Percentiles rank a stretch among this genome's conserved stretches.
Evolutionary conservation across 2,329 filamentous ascomycete species (phyloP).

Genomic region (Aspergillus flavus): DNA sequence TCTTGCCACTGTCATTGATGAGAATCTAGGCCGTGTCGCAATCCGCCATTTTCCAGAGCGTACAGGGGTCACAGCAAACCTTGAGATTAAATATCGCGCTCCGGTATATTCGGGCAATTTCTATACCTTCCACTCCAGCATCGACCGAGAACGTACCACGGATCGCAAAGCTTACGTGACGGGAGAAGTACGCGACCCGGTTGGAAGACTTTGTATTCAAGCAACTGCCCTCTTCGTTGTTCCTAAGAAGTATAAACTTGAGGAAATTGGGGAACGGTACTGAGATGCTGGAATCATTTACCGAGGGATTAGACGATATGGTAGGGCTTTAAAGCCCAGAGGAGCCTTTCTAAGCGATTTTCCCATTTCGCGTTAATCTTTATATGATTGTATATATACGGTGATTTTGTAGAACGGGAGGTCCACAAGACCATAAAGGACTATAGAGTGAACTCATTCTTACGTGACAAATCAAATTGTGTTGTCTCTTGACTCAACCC

Average conservation of each 20-base stretch:
- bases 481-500: no score
- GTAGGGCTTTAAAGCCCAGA: no score
- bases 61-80: conserved; percentile 59
- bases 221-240: conserved; percentile 63
- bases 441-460: no score
- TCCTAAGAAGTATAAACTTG: conserved; percentile 52
- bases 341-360: no score
- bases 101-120: conserved; percentile 63
- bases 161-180: conserved; percentile 42
- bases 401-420: no score
- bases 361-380: no score
- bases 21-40: conserved; percentile 67
- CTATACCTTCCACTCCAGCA: conserved; percentile 60
- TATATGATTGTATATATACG: no score
- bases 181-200: conserved; percentile 38
- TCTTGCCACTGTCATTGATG: conserved; percentile 69
- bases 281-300: conserved; percentile 23
- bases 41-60: conserved; percentile 51
- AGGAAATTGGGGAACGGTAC: conserved; percentile 43
- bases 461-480: no score
- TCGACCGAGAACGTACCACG: conserved; percentile 43
- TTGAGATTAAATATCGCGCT: conserved; percentile 64
- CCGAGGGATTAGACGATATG: neutral
- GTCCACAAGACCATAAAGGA: no score
- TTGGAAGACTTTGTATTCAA: conserved; percentile 61